Evolutionary conservation across 768 basidiomycete genomes (phyloP).

Genomic region (Lactarius evosmus): DNA sequence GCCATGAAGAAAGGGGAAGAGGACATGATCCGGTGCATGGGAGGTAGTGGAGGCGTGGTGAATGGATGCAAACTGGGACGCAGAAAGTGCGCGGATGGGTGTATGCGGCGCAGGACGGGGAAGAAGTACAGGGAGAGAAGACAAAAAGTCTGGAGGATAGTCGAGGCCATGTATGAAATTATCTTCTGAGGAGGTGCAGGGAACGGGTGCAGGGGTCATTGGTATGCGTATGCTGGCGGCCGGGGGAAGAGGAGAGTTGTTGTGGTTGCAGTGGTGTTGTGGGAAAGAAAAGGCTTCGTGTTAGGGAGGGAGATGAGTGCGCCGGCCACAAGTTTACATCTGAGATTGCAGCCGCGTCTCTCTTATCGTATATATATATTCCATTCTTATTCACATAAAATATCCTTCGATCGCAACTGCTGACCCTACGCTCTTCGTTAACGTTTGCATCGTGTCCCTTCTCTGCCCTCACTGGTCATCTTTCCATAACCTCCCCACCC

Average conservation of each 20-base stretch:
- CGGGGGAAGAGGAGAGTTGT: not conserved
- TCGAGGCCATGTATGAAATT: conserved; percentile 29
- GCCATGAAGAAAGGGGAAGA: conserved; percentile 89
- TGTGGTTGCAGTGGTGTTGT: conserved; percentile 3
- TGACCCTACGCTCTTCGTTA: conserved; percentile 12
- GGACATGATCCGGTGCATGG: conserved; percentile 74
- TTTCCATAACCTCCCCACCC: not conserved
- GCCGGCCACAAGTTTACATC: conserved; percentile 8
- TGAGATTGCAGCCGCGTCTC: conserved; percentile 21
- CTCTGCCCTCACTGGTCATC: conserved; percentile 2
- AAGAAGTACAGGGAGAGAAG: conserved; percentile 34
- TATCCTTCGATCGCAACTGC: conserved; percentile 15
- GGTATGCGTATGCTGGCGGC: conserved; percentile 6
- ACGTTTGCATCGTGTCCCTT: conserved; percentile 10
- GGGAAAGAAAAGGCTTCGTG: conserved; percentile 12
- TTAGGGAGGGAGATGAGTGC: conserved; percentile 10
- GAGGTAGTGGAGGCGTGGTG: conserved; percentile 60
- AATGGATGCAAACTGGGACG: conserved; percentile 52
- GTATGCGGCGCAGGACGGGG: conserved; percentile 38
- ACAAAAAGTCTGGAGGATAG: conserved; percentile 30
- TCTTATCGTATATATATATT: conserved; percentile 17
- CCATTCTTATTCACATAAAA: conserved; percentile 1
- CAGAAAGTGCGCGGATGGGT: conserved; percentile 44
- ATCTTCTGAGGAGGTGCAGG: conserved; percentile 15
- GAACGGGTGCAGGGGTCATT: conserved; percentile 11